These are phyloP conservation scores for Psilocybe cubensis DNA, from an alignment of 768 basidiomycete species.

Conservation along the genomic window DNA sequence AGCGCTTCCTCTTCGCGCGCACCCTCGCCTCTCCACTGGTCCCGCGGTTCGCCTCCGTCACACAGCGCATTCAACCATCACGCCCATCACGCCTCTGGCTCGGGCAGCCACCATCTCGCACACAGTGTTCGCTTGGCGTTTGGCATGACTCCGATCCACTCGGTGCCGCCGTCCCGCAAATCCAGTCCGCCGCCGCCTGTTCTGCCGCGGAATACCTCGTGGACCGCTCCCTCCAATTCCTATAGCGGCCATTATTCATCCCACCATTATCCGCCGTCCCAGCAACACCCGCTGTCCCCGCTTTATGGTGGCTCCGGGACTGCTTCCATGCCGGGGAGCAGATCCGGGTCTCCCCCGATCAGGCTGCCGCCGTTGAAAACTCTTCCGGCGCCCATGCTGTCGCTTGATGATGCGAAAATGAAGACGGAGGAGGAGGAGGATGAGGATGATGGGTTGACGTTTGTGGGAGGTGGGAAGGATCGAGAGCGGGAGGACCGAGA, in stretches of 20 bases:
- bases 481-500: conserved; percentile 12
- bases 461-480: conserved; percentile 1
- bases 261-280: conserved; percentile 8
- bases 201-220: conserved; percentile 25
- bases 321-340: conserved; percentile 55
- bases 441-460: conserved; percentile 2
- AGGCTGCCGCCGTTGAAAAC: conserved; percentile 70
- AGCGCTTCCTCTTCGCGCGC: conserved; percentile 63
- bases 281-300: neutral
- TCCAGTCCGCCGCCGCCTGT: conserved; percentile 34
- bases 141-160: conserved; percentile 86
- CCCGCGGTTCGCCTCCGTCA: conserved; percentile 28
- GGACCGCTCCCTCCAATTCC: conserved; percentile 19
- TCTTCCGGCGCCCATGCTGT: conserved; percentile 6
- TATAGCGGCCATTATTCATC: conserved; percentile 18
- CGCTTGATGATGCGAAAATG: too few relatives aligned
- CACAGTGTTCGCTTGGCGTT: conserved; percentile 88
- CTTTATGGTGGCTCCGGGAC: conserved; percentile 20
- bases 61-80: too few relatives aligned
- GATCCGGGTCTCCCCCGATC: conserved; percentile 74
- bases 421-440: conserved; percentile 7
- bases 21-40: conserved; percentile 56
- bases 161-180: conserved; percentile 38
- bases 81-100: conserved; percentile 22
- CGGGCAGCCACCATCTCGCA: conserved; percentile 61